Percentiles rank a stretch among this genome's conserved stretches.
These are phyloP conservation scores for Pseudogymnoascus sp. DNA, from an alignment of 2,329 filamentous ascomycete species.

Conservation along the genomic window DNA sequence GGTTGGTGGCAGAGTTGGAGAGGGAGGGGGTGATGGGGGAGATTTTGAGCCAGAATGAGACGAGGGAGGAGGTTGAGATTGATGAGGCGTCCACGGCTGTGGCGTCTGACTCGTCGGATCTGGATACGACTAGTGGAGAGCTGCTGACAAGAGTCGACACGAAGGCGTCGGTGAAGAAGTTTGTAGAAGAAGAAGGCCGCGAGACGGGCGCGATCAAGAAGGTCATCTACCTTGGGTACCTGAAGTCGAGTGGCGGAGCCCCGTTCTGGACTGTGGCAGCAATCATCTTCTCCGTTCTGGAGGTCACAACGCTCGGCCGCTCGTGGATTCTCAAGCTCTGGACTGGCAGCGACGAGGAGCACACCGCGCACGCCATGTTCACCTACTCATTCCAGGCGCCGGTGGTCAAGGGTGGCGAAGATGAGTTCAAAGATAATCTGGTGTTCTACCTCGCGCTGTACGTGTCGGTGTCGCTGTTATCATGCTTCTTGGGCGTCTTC, in stretches of 20 bases:
- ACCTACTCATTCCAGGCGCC: conserved; percentile 37
- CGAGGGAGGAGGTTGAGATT: conserved; percentile 35
- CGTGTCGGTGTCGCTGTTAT: conserved; percentile 47
- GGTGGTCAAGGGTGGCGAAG: background rate
- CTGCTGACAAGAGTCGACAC: conserved; percentile 42
- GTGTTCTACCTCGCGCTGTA: conserved; percentile 63
- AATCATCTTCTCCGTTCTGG: conserved; percentile 45
- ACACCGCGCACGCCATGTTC: conserved; percentile 21
- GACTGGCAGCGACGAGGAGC: conserved; percentile 40
- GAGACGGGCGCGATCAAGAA: conserved; percentile 62
- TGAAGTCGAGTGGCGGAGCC: conserved; percentile 56
- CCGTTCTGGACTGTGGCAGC: conserved; percentile 50
- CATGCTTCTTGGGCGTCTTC: conserved; percentile 51
- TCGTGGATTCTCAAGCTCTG: conserved; percentile 59
- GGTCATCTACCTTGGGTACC: conserved; percentile 58
- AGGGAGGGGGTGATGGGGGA: conserved; percentile 46
- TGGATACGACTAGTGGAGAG: conserved; percentile 35
- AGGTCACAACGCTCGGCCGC: conserved; percentile 40
- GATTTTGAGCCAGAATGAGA: conserved; percentile 50
- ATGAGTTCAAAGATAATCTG: conserved; percentile 32
- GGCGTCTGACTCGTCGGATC: conserved; percentile 45
- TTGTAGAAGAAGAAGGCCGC: conserved; percentile 66
- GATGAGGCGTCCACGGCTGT: conserved; percentile 46
- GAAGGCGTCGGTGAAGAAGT: conserved; percentile 52
- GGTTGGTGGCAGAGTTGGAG: conserved; percentile 55